Evolutionary conservation across 192 early-diverging fungal species (phyloP).

Genomic region (Coemansia sp.): DNA sequence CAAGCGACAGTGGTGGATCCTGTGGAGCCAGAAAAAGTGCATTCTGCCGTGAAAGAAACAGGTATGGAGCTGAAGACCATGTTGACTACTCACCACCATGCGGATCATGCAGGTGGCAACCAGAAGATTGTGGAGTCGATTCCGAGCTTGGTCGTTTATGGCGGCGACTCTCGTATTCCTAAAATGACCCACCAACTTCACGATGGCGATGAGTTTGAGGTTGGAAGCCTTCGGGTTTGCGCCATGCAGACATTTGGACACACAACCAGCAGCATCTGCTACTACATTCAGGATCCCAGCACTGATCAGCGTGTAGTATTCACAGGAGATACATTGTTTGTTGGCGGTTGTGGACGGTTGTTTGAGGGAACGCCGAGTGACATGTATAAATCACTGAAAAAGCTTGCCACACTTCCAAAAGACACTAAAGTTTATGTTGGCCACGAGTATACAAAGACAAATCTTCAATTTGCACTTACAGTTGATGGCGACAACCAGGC

Average conservation of each 20-base stretch:
- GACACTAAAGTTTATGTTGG: constrained; percentile 89
- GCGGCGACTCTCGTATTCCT: constrained; percentile 83
- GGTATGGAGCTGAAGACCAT: constrained; percentile 36
- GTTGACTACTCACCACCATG: constrained; percentile 89
- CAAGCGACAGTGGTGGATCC: constrained; percentile 82
- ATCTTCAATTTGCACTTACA: constrained; percentile 71
- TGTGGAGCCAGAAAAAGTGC: constrained; percentile 73
- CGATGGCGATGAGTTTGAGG: constrained; percentile 70
- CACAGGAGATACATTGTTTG: constrained; percentile 84
- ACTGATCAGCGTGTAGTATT: constrained; percentile 71
- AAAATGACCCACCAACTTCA: constrained; percentile 69
- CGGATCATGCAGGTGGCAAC: constrained; percentile 87
- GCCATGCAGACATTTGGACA: constrained; percentile 82
- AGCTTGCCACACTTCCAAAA: constrained; percentile 66
- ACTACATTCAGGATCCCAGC: constrained; percentile 65
- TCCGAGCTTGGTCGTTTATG: constrained; percentile 72
- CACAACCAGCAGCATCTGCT: constrained; percentile 84
- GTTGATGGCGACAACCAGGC: constrained; percentile 78
- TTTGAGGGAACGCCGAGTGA: constrained; percentile 87
- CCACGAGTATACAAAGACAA: constrained; percentile 85
- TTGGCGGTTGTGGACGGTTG: constrained; percentile 86
- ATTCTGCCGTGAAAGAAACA: constrained; percentile 52
- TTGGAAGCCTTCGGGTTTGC: constrained; percentile 72
- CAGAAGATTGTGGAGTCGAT: constrained; percentile 55
- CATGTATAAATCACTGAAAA: constrained; percentile 79